A percentile compares a stretch with the other conserved stretches of the same genome.
These are phyloP conservation scores for Sedum album DNA, from an alignment of 164 flowering plant species.

Conservation along the genomic window DNA sequence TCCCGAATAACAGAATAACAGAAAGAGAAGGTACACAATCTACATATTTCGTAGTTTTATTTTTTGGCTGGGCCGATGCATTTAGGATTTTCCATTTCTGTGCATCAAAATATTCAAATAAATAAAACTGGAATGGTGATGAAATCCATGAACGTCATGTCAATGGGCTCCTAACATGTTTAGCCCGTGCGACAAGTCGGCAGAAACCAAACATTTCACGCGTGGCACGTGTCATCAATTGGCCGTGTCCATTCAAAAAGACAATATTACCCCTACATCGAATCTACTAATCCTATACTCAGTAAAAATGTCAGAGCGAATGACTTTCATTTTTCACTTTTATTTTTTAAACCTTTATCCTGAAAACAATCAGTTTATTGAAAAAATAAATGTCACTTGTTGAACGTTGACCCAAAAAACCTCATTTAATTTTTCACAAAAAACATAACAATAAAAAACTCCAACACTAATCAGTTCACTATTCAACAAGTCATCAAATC, in stretches of 20 bases:
- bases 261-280: background rate
- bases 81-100: too few relatives aligned
- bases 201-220: background rate
- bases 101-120: too few relatives aligned
- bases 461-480: background rate
- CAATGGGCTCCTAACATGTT: background rate
- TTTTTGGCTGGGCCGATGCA: too few relatives aligned
- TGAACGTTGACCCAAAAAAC: background rate
- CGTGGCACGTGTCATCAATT: background rate
- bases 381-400: background rate
- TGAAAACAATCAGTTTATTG: background rate
- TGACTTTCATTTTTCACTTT: background rate
- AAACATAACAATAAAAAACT: background rate
- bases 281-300: background rate
- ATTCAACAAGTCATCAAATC: too few relatives aligned
- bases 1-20: too few relatives aligned
- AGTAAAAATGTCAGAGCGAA: background rate
- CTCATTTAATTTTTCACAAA: background rate
- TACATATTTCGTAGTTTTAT: too few relatives aligned
- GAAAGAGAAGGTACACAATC: too few relatives aligned
- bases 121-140: background rate
- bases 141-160: background rate
- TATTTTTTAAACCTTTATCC: background rate
- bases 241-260: background rate
- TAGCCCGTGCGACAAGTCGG: constrained; percentile 1